A percentile compares a stretch with the other conserved stretches of the same genome.
Conservation (phyloP, 148 eudicot species). For the Arctostaphylos glauca region DNA sequence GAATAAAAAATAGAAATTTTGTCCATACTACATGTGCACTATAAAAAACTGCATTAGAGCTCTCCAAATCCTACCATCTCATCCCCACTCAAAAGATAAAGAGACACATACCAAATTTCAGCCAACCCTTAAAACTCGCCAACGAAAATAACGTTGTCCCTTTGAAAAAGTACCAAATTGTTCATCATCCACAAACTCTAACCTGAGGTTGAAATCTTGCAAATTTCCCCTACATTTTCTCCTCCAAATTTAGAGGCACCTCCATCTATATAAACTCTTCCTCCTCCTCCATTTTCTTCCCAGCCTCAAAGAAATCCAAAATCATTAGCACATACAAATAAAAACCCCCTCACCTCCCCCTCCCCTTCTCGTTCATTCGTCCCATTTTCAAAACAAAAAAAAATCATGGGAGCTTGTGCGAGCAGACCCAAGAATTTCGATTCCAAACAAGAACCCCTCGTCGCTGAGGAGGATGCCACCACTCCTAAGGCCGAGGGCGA, state of each 20-base stretch:
- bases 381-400: not conserved
- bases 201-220: not conserved
- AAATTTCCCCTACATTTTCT: not conserved
- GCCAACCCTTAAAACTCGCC: not conserved
- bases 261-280: not conserved
- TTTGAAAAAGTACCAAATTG: not conserved
- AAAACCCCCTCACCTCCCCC: not conserved
- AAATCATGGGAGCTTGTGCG: constrained; percentile 7
- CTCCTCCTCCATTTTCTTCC: not conserved
- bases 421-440: constrained; percentile 10
- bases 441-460: not conserved
- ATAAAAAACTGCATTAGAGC: too few species aligned
- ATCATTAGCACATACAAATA: not conserved
- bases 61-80: too few species aligned
- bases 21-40: too few species aligned
- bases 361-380: not conserved
- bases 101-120: too few species aligned
- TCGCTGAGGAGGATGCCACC: constrained; percentile 12
- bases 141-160: not conserved
- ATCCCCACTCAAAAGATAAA: too few species aligned
- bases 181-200: not conserved
- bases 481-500: constrained; percentile 28
- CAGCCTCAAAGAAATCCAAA: not conserved
- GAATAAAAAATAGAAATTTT: too few species aligned
- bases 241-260: not conserved